These are phyloP conservation scores for Plantago lanceolata DNA, from an alignment of 305 asterid species.

Conservation along the genomic window DNA sequence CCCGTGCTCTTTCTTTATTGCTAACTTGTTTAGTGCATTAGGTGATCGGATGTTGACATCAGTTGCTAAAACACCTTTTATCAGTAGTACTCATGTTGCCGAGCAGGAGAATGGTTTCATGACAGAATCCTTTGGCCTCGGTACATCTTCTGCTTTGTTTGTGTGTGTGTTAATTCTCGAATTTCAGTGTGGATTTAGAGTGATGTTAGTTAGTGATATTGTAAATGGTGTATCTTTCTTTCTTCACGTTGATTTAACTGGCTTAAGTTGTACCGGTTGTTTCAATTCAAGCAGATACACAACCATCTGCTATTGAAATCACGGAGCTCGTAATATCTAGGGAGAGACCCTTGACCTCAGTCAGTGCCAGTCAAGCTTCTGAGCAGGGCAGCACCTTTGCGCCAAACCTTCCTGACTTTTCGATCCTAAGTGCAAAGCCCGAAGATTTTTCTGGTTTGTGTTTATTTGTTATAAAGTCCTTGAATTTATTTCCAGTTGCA, in stretches of 20 bases:
- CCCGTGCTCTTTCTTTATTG: background rate
- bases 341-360: background rate
- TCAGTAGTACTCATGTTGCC: conserved; percentile 19
- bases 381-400: conserved; percentile 4
- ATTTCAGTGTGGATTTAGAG: background rate
- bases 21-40: conserved; percentile 16
- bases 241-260: background rate
- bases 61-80: conserved; percentile 11
- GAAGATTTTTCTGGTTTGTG: conserved; percentile 28
- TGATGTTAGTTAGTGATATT: conserved; percentile 3
- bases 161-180: no score
- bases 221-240: no score
- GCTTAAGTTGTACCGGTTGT: background rate
- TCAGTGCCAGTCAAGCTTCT: background rate
- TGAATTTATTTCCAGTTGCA: no score
- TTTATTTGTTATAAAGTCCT: background rate
- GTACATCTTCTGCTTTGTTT: no score
- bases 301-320: conserved; percentile 15
- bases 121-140: background rate
- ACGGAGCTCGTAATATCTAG: conserved; percentile 14
- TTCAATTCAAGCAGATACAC: background rate
- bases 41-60: conserved; percentile 13
- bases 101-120: conserved; percentile 6
- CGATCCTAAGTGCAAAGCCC: conserved; percentile 17
- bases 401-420: background rate